A percentile compares a stretch with the other conserved stretches of the same genome.
These are phyloP conservation scores for Phytopythium oedochilum DNA, from an alignment of 352 stramenopile genomes.

Conservation along the genomic window DNA sequence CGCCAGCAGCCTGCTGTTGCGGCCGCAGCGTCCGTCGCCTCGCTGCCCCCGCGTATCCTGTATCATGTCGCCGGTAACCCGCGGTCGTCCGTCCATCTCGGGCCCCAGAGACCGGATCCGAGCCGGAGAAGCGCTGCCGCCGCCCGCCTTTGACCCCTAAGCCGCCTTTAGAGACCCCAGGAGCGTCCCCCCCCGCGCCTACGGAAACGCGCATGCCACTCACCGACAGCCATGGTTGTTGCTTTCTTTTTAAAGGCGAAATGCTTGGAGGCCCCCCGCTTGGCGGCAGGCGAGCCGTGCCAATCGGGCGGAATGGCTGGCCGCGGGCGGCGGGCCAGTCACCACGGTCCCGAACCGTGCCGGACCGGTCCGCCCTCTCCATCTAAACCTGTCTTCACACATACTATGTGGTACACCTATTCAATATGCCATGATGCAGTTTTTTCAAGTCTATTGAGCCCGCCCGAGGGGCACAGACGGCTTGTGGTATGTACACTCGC, in stretches of 20 bases:
- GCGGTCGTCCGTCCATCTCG: background rate
- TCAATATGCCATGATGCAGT: too few species aligned
- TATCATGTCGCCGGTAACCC: background rate
- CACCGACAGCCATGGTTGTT: conserved; percentile 86
- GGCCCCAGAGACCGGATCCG: background rate
- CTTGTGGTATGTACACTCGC: too few species aligned
- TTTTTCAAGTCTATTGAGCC: too few species aligned
- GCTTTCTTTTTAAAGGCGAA: conserved; percentile 83
- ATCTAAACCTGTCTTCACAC: conserved; percentile 14
- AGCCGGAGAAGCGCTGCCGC: background rate
- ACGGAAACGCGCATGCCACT: conserved; percentile 15
- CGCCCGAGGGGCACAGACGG: too few species aligned
- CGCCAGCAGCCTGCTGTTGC: too few species aligned
- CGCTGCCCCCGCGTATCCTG: background rate
- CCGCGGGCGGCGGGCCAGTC: conserved; percentile 29
- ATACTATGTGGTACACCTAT: too few species aligned
- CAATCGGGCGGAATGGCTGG: conserved; percentile 49
- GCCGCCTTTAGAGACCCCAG: background rate
- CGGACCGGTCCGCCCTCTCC: conserved; percentile 14
- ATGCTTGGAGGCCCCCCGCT: conserved; percentile 33
- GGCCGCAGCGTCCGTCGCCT: too few species aligned
- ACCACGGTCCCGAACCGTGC: conserved; percentile 6
- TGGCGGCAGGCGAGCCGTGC: conserved; percentile 9
- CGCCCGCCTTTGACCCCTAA: background rate
- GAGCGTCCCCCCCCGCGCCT: background rate